Base-by-base conservation (phyloP, 2,329 filamentous ascomycete genomes). In the Bertia moriformis region DNA sequence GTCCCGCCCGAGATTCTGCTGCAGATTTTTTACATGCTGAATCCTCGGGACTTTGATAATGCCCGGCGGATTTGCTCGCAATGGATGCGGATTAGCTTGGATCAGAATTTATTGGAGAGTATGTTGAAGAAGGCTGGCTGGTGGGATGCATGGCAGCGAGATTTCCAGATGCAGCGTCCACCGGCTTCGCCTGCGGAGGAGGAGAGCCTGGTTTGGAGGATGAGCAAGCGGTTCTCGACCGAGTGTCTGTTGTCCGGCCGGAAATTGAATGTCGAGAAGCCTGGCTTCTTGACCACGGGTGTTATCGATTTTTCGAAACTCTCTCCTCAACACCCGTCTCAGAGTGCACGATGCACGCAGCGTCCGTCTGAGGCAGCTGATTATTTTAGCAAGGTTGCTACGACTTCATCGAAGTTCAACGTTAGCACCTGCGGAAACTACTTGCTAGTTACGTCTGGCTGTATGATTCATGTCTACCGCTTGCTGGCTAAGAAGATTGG, bases 61-160 rank as follows among this genome's bases (percentile, higher is more conserved):
- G 73, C 74, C 14, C 65, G 76, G 14, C 67, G 71, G 44, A 67
- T 67, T 14, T 82, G 74, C 48, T 65, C 67, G 36, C 53, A 56
- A 24, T 82, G 73, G 77, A 73, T 78, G 58, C 53, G 64, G 27
- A 65, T 64, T 17, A 71, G 73, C 38, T 51, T 80, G n/a, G 58
- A 75, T 38, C 53, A 55, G 32, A 54, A 48, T 2, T 46, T 81
- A 2, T 55, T 80, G 10, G 52, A 56, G 18, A 48, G 47, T 2
- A 76, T 78, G 69, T 49, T 79, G 35, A 63, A 60, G 45, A 58
- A 66, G 42, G 69, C 68, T 27, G 72, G 72, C 3, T 74, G 71
- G 66, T 68, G 58, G 57, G 61, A 52, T 48, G 60, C 53, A 40
- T 59, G 57, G 44, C 44, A 43, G 39, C 49, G 47, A 40, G 58